These are phyloP conservation scores for Citrus sinensis DNA, from an alignment of 345 rosid genomes.

Conservation along the genomic window DVS_A1.0 CM039168.1:5440501-5441000, in stretches of 20 bases:
- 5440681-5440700: slow-evolving; percentile 26
- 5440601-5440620: slow-evolving; percentile 35
- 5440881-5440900: slow-evolving; percentile 32
- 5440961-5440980: slow-evolving; percentile 19
- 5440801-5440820: background rate
- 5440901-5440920: slow-evolving; percentile 26
- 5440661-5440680: slow-evolving; percentile 23
- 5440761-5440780: slow-evolving; percentile 21
- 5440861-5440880: slow-evolving; percentile 21
- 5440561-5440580: slow-evolving; percentile 18
- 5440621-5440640: slow-evolving; percentile 26
- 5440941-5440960: slow-evolving; percentile 20
- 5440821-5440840: background rate
- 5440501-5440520: slow-evolving; percentile 28
- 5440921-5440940: slow-evolving; percentile 17
- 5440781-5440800: background rate
- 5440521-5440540: slow-evolving; percentile 16
- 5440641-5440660: slow-evolving; percentile 35
- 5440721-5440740: background rate
- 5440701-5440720: slow-evolving; percentile 23
- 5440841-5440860: slow-evolving; percentile 17
- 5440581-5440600: slow-evolving; percentile 36
- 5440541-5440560: slow-evolving; percentile 26
- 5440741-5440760: slow-evolving; percentile 30
- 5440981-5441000: slow-evolving; percentile 32